Evolutionary conservation across 2,329 filamentous ascomycete species (phyloP).

Genomic region (Xylaria sp.): DNA sequence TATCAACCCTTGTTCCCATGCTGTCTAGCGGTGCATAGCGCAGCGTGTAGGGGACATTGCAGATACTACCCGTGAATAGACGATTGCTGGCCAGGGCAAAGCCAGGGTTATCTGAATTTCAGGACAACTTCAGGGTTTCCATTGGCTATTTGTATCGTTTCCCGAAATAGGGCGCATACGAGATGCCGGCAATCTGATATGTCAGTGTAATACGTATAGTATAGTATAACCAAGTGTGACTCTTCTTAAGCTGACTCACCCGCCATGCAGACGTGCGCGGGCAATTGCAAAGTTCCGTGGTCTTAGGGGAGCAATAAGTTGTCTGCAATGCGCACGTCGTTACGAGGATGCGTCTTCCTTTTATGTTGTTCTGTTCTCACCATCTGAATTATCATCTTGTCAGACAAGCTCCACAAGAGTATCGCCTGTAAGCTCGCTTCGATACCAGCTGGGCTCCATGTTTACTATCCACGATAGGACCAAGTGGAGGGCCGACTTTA

Average conservation of each 20-base stretch:
- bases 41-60: neutral
- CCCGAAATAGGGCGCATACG: conserved; percentile 33
- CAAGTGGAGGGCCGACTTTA: conserved; percentile 37
- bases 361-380: conserved; percentile 37
- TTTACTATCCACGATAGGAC: conserved; percentile 28
- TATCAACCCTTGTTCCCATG: conserved; percentile 12
- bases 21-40: neutral
- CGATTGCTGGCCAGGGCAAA: conserved; percentile 14
- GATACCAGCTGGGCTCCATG: conserved; percentile 17
- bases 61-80: conserved; percentile 16
- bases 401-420: conserved; percentile 29
- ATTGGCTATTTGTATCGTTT: conserved; percentile 26
- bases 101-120: conserved; percentile 9
- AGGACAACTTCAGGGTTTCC: conserved; percentile 17
- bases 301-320: conserved; percentile 14
- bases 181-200: conserved; percentile 18
- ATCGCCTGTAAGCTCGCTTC: conserved; percentile 25
- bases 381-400: conserved; percentile 15
- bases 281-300: conserved; percentile 20
- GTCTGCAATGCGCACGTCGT: neutral
- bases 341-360: conserved; percentile 35
- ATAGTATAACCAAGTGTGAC: conserved; percentile 2
- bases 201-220: neutral
- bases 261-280: neutral
- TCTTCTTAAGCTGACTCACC: conserved; percentile 22